These are phyloP conservation scores for Pseudozyma sp. DNA, from an alignment of 1,284 basidiomycete genomes.

Conservation along the genomic window DNA sequence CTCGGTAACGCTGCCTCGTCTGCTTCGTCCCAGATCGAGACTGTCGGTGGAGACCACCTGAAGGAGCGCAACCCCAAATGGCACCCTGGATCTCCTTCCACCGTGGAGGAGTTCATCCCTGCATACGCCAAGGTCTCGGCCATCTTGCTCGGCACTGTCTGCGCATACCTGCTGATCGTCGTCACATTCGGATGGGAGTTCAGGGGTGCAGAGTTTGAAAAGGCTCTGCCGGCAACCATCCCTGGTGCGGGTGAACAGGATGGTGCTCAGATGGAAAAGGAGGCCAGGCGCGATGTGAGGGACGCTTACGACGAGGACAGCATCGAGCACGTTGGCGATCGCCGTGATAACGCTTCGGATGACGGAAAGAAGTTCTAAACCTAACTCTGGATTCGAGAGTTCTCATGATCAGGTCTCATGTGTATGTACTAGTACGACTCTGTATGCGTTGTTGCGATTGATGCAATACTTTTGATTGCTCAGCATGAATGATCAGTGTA, in stretches of 20 bases:
- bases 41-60: constrained; percentile 73
- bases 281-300: neutral
- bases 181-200: constrained; percentile 59
- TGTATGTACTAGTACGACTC: no score
- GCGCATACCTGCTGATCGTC: constrained; percentile 66
- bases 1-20: constrained; percentile 80
- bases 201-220: constrained; percentile 83
- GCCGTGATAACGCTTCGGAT: constrained; percentile 1
- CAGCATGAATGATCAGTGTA: no score
- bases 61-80: constrained; percentile 53
- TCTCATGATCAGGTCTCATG: no score
- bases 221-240: constrained; percentile 31
- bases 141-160: constrained; percentile 79
- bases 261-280: neutral
- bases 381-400: no score
- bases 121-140: constrained; percentile 89
- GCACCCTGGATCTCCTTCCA: constrained; percentile 24
- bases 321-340: constrained; percentile 46
- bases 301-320: constrained; percentile 35
- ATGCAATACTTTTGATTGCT: no score
- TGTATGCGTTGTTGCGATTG: no score
- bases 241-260: constrained; percentile 36
- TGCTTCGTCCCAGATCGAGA: constrained; percentile 90
- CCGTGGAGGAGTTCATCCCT: constrained; percentile 73
- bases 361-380: constrained; percentile 43